Percentiles rank a stretch among this genome's conserved stretches.
These are phyloP conservation scores for Scedosporium minutisporum DNA, from an alignment of 2,329 filamentous ascomycete genomes.

Conservation along the genomic window DNA sequence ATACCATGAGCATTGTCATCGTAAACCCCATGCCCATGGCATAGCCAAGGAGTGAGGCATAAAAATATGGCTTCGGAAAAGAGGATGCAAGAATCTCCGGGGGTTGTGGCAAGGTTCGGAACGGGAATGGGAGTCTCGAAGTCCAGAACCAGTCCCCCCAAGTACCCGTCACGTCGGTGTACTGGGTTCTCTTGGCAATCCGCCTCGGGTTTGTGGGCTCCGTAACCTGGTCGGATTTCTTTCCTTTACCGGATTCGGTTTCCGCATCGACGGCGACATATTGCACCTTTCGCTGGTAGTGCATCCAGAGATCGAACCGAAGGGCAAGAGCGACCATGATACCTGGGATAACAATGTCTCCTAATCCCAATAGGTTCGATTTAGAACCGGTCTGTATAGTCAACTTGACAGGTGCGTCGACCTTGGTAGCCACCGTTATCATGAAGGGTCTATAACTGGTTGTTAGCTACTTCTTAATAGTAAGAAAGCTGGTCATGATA, in stretches of 20 bases:
- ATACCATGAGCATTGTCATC: slow-evolving; percentile 65
- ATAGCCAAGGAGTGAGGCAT: slow-evolving; percentile 68
- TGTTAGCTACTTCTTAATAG: slow-evolving; percentile 12
- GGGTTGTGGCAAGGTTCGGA: neutral
- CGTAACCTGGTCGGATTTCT: slow-evolving; percentile 12
- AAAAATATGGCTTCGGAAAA: slow-evolving; percentile 83
- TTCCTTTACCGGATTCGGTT: slow-evolving; percentile 14
- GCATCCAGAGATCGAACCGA: slow-evolving; percentile 81
- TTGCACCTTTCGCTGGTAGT: slow-evolving; percentile 62
- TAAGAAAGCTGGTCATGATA: neutral
- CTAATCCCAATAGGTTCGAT: slow-evolving; percentile 74
- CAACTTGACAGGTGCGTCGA: slow-evolving; percentile 91
- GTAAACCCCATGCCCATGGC: slow-evolving; percentile 67
- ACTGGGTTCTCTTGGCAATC: slow-evolving; percentile 16
- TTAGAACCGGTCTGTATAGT: slow-evolving; percentile 62
- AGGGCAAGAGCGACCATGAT: slow-evolving; percentile 82
- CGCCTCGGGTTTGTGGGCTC: slow-evolving; percentile 20
- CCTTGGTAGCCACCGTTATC: slow-evolving; percentile 75
- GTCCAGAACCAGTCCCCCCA: slow-evolving; percentile 87
- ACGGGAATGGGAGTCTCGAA: slow-evolving; percentile 10
- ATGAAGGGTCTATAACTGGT: slow-evolving; percentile 54
- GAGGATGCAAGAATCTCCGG: slow-evolving; percentile 1
- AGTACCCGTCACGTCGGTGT: slow-evolving; percentile 20
- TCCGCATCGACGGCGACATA: slow-evolving; percentile 28
- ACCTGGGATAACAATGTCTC: slow-evolving; percentile 89